phyloP scores from a whole-genome alignment of 441 rosid genomes.

The Aquilaria agallochum region DNA sequence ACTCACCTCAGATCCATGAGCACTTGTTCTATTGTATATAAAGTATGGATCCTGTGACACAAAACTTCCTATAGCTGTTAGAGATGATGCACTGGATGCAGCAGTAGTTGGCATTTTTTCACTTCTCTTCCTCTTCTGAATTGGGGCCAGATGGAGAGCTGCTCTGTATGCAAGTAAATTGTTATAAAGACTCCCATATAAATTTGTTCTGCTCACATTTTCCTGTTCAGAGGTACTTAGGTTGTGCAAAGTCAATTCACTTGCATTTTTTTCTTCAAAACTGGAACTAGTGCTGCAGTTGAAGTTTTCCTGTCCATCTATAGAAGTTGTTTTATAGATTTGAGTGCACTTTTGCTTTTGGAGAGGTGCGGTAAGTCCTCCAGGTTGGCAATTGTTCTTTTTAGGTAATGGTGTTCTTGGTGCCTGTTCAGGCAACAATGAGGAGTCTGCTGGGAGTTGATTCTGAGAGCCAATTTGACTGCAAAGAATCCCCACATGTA shows the following conservation, averaged over 20 bases:
- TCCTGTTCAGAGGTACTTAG: conserved; percentile 21
- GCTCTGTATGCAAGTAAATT: conserved; percentile 32
- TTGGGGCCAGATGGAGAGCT: conserved; percentile 25
- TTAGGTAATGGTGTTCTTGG: conserved; percentile 38
- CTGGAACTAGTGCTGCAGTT: conserved; percentile 20
- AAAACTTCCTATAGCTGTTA: conserved; percentile 22
- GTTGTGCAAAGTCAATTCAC: conserved; percentile 24
- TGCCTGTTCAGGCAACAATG: conserved; percentile 25
- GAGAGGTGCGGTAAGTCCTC: conserved; percentile 16
- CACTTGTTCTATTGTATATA: conserved; percentile 7
- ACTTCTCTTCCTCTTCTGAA: conserved; percentile 44
- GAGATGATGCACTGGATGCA: conserved; percentile 30
- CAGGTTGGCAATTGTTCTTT: conserved; percentile 19
- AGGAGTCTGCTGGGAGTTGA: conserved; percentile 24
- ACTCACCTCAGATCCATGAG: conserved; percentile 15
- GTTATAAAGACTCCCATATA: conserved; percentile 33
- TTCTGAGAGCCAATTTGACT: conserved; percentile 23
- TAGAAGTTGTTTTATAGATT: conserved; percentile 15
- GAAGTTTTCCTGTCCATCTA: conserved; percentile 14
- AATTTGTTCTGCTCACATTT: conserved; percentile 25
- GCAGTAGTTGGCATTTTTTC: conserved; percentile 36
- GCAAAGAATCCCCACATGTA: conserved; percentile 22
- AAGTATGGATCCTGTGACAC: conserved; percentile 18
- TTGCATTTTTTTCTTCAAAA: conserved; percentile 23
- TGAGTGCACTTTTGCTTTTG: conserved; percentile 14